A percentile compares a stretch with the other conserved stretches of the same genome.
phyloP scores from a whole-genome alignment of 139 green algal species.

The Chlamydomonas schloesseri region DNA sequence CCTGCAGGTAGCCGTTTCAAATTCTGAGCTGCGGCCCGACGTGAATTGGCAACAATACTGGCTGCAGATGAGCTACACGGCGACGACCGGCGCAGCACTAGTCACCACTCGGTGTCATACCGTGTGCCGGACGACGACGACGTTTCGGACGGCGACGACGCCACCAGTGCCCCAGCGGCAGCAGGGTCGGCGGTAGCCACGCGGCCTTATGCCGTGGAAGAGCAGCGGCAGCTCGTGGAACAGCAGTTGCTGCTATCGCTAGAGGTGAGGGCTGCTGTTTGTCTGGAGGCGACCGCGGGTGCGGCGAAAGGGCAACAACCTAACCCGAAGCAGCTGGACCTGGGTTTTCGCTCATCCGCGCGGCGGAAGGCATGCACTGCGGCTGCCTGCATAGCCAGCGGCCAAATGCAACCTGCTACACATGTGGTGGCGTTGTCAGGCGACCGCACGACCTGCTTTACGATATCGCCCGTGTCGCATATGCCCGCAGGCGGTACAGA shows the following conservation, averaged over 20 bases:
- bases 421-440: no score
- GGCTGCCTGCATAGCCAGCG: no score
- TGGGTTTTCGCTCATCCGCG: no score
- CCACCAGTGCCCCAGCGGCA: not conserved
- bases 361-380: no score
- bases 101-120: slow-evolving; percentile 18
- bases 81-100: not conserved
- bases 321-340: no score
- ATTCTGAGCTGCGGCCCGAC: not conserved
- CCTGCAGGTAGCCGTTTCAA: not conserved
- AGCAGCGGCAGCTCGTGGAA: slow-evolving; percentile 4
- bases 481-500: not conserved
- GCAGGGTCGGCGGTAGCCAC: not conserved
- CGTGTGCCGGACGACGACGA: slow-evolving; percentile 24
- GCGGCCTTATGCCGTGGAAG: slow-evolving; percentile 6
- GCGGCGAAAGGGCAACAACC: no score
- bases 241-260: slow-evolving; percentile 27
- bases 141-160: not conserved
- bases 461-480: no score
- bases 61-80: slow-evolving; percentile 10
- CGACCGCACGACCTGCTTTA: no score
- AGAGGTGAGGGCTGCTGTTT: not conserved
- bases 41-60: not conserved
- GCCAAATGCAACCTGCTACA: no score
- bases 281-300: no score